Base-by-base conservation (phyloP, 805 yeast genomes). In the Zygosaccharomyces bailii region DNA sequence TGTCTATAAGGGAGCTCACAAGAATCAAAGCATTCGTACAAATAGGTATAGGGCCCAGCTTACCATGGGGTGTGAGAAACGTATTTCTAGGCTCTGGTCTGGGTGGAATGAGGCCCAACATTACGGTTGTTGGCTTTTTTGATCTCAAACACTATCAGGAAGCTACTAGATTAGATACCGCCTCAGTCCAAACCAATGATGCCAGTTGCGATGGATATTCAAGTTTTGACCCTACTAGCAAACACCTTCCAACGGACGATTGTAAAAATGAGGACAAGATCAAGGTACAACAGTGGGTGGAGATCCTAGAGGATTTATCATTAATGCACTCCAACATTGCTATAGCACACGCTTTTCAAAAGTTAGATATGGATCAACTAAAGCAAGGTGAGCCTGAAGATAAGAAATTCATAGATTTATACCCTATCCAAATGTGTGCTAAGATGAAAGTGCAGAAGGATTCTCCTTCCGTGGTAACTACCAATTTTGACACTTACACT, bases 51-150 rank as follows among this genome's bases (percentile, higher is more conserved):
- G 95, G 96, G 0, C 90, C 96, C 0, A 76, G 84, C 1, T 72
- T 93, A 33, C 84, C 89, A 0, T 91, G 98, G 97, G 98, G 99
- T 19, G 95, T 88, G 0, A 72, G 99, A 49, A 91, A 91, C 60
- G 89, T 93, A 7, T 89, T 79, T 47, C 64, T 91, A 48, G 97
- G 97, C 0, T 85, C 96, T 2, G 99, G 99, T 0, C 70, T 93
- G n/a, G 99, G 99, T 5, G 97, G 96, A 9, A 93, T 93, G 99
- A 84, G 79, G 56, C 99, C 99, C 1, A 93, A 93, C 60, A 90
- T 93, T 42, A 87, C 96, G 0, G 95, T 93, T 0, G 49, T 93
- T 24, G 98, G 98, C 0, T 89, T 89, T 57, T 86, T 83, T 54
- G 96, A 91, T 59, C 70, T 83, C 48, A 37, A 37, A 17, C 14